Conservation (phyloP, 2,329 filamentous ascomycete genomes). For the Exophiala bonariae region DNA sequence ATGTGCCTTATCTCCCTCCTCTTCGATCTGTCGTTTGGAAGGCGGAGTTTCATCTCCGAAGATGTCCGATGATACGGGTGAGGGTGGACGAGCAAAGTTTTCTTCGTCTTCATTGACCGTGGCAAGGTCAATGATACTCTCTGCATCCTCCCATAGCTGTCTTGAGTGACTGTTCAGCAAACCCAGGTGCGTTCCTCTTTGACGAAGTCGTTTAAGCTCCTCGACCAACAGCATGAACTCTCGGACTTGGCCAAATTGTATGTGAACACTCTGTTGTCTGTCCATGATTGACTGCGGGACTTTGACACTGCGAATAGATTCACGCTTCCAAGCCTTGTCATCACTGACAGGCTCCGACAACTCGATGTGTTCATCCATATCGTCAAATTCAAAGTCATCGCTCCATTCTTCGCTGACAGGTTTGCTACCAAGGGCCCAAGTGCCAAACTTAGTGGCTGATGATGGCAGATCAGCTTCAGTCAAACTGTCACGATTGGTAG, state of each 20-base stretch:
- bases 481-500: slow-evolving; percentile 54
- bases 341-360: slow-evolving; percentile 5
- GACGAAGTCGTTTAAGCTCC: slow-evolving; percentile 62
- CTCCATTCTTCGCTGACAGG: slow-evolving; percentile 69
- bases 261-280: slow-evolving; percentile 64
- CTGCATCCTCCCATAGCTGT: slow-evolving; percentile 63
- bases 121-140: slow-evolving; percentile 66
- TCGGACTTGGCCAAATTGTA: slow-evolving; percentile 64
- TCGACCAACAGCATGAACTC: slow-evolving; percentile 66
- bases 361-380: slow-evolving; percentile 43
- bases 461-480: slow-evolving; percentile 51
- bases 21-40: slow-evolving; percentile 12
- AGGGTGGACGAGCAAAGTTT: slow-evolving; percentile 49
- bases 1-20: slow-evolving; percentile 7
- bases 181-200: slow-evolving; percentile 54
- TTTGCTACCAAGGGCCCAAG: slow-evolving; percentile 67
- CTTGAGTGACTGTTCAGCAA: slow-evolving; percentile 55
- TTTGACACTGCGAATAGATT: slow-evolving; percentile 38
- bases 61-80: slow-evolving; percentile 58
- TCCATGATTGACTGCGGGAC: slow-evolving; percentile 65
- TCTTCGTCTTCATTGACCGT: slow-evolving; percentile 64
- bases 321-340: slow-evolving; percentile 18
- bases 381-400: slow-evolving; percentile 66
- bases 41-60: slow-evolving; percentile 44
- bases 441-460: slow-evolving; percentile 60